These are phyloP conservation scores for Cerioporus squamosus DNA, from an alignment of 1,284 basidiomycete genomes.

Conservation along the genomic window DNA sequence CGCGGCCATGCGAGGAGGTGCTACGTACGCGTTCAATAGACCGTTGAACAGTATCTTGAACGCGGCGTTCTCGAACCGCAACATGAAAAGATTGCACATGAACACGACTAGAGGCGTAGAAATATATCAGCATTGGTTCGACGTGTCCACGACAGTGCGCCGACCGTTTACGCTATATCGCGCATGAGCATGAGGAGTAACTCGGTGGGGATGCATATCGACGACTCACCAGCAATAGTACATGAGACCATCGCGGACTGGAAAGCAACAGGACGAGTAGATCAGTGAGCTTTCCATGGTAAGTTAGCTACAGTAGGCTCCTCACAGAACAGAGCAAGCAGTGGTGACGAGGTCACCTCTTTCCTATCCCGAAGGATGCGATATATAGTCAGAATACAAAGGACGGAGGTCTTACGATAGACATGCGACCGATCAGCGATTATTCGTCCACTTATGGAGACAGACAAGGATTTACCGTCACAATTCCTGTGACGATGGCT, in stretches of 20 bases:
- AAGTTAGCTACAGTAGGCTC: background rate
- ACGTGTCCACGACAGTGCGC: background rate
- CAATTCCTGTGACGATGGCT: background rate
- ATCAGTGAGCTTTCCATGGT: background rate
- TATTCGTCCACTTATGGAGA: too few species aligned
- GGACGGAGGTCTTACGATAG: background rate
- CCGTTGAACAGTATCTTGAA: constrained; percentile 6
- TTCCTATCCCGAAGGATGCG: background rate
- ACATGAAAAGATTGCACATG: constrained; percentile 8
- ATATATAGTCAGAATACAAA: background rate
- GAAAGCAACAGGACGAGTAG: too few species aligned
- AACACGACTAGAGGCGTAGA: background rate
- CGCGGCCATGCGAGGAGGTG: background rate
- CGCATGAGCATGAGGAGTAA: background rate
- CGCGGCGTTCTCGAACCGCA: background rate
- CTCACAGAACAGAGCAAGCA: constrained; percentile 1
- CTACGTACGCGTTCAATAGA: constrained; percentile 7
- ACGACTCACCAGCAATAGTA: background rate
- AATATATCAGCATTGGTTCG: background rate
- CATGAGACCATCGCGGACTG: constrained; percentile 1
- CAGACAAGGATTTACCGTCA: background rate
- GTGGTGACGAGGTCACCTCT: background rate
- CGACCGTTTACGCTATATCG: background rate
- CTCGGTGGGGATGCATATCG: background rate
- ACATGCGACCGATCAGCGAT: background rate